A percentile compares a stretch with the other conserved stretches of the same genome.
Evolutionary conservation across 1,139 yeast species (phyloP).

Genomic region (Taiozyma sp.): DNA sequence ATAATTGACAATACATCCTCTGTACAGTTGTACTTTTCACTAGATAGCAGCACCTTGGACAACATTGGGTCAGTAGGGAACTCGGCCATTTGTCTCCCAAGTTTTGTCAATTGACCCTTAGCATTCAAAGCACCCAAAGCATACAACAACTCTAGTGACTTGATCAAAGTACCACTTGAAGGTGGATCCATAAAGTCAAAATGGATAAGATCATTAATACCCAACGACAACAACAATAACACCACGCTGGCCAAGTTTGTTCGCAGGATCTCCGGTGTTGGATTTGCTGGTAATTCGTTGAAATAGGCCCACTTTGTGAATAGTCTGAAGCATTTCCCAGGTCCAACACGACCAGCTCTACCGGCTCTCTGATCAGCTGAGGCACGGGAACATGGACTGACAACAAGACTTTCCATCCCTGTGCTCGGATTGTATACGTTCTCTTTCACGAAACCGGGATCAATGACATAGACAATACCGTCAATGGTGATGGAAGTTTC

Average conservation of each 20-base stretch:
- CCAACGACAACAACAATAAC: slow-evolving; percentile 69
- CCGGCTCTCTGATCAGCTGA: slow-evolving; percentile 97
- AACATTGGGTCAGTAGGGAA: slow-evolving; percentile 92
- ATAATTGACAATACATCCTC: slow-evolving; percentile 67
- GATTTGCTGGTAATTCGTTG: slow-evolving; percentile 71
- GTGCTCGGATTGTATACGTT: slow-evolving; percentile 76
- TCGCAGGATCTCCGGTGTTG: slow-evolving; percentile 85
- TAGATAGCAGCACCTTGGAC: slow-evolving; percentile 66
- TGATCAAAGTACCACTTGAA: slow-evolving; percentile 61
- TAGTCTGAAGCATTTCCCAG: slow-evolving; percentile 89
- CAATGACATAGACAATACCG: slow-evolving; percentile 85
- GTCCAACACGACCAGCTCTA: slow-evolving; percentile 95
- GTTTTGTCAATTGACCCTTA: slow-evolving; percentile 70
- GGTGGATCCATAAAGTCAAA: slow-evolving; percentile 93
- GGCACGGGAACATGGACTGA: slow-evolving; percentile 86
- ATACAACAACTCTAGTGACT: slow-evolving; percentile 75
- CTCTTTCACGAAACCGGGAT: slow-evolving; percentile 90
- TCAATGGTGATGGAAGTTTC: slow-evolving; percentile 95
- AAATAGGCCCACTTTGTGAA: slow-evolving; percentile 84
- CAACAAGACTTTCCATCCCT: slow-evolving; percentile 87
- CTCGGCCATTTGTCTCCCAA: slow-evolving; percentile 86
- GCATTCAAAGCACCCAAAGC: slow-evolving; percentile 85
- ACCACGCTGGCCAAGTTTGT: slow-evolving; percentile 78
- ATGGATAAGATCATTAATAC: slow-evolving; percentile 73
- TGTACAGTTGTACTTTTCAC: slow-evolving; percentile 55